These are phyloP conservation scores for Claviceps sp. DNA, from an alignment of 2,329 filamentous ascomycete genomes.

Conservation along the genomic window DNA sequence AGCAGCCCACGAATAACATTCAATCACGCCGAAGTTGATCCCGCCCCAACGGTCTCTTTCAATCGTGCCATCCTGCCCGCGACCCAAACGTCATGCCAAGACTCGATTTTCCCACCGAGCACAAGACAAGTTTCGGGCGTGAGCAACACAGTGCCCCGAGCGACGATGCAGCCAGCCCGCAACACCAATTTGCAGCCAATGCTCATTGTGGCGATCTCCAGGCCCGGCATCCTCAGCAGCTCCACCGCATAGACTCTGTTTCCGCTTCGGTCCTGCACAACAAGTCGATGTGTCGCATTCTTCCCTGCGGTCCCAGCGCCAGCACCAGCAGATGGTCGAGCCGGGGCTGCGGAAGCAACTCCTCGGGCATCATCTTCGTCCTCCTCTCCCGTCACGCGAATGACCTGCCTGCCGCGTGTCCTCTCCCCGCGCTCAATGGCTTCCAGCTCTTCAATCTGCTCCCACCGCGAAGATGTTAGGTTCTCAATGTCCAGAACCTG, in stretches of 20 bases:
- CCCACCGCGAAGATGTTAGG: constrained; percentile 66
- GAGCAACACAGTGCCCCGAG: constrained; percentile 67
- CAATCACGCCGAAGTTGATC: not conserved
- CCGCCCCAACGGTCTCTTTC: constrained; percentile 38
- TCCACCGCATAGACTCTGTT: constrained; percentile 61
- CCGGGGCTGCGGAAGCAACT: not conserved
- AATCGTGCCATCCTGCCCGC: constrained; percentile 57
- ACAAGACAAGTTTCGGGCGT: constrained; percentile 55
- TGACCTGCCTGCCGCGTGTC: constrained; percentile 65
- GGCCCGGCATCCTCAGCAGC: constrained; percentile 47
- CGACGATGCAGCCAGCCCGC: constrained; percentile 48
- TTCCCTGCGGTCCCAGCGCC: constrained; percentile 8
- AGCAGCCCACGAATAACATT: constrained; percentile 1
- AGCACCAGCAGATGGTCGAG: not conserved
- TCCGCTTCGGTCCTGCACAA: constrained; percentile 69
- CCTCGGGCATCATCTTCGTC: constrained; percentile 24
- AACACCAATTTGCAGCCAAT: constrained; percentile 79
- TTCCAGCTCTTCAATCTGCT: constrained; percentile 74
- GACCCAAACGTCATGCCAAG: constrained; percentile 65
- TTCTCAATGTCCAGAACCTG: constrained; percentile 85
- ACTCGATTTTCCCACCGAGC: constrained; percentile 79
- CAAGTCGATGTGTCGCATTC: constrained; percentile 60
- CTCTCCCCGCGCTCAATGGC: constrained; percentile 58
- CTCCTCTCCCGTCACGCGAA: constrained; percentile 43
- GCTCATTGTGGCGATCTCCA: constrained; percentile 49